Evolutionary conservation across 2,329 filamentous ascomycete genomes (phyloP).

Genomic region (Exophiala mesophila): DNA sequence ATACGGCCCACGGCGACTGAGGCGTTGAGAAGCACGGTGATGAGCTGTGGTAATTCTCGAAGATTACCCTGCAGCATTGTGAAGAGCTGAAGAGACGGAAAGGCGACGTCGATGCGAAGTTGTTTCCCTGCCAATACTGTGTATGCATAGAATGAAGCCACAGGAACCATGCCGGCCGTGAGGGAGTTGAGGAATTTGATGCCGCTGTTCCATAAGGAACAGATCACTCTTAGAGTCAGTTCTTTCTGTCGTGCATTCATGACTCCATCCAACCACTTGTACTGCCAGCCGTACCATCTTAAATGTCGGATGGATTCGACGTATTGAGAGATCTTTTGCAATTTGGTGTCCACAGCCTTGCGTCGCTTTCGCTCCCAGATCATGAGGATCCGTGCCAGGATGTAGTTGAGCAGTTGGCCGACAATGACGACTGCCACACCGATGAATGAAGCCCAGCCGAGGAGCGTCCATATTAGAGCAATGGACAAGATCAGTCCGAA

Average conservation of each 20-base stretch:
- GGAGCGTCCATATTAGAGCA: constrained; percentile 67
- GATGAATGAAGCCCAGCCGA: constrained; percentile 73
- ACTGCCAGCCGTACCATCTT: constrained; percentile 78
- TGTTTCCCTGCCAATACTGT: constrained; percentile 64
- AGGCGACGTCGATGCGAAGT: constrained; percentile 74
- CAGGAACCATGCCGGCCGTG: constrained; percentile 69
- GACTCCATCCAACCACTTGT: constrained; percentile 65
- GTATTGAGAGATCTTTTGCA: constrained; percentile 78
- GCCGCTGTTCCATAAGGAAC: constrained; percentile 56
- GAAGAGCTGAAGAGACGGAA: constrained; percentile 80
- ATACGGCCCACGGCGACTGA: constrained; percentile 77
- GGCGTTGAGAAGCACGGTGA: constrained; percentile 74
- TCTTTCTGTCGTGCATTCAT: constrained; percentile 65
- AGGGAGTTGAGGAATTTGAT: constrained; percentile 67
- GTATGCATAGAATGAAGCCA: constrained; percentile 76
- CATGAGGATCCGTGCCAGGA: constrained; percentile 63
- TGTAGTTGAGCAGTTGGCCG: constrained; percentile 64
- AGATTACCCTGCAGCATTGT: constrained; percentile 67
- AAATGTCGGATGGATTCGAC: constrained; percentile 79
- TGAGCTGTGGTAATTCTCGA: constrained; percentile 67
- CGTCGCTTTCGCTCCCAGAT: constrained; percentile 67
- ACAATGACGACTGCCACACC: constrained; percentile 65
- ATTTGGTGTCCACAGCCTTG: constrained; percentile 67
- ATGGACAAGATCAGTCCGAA: constrained; percentile 70
- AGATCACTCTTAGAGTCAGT: constrained; percentile 59